Evolutionary conservation across 257 asterid genomes (phyloP), one percentile per base, ranked within the genome.

Genomic region (Nicotiana knightiana): DNA sequence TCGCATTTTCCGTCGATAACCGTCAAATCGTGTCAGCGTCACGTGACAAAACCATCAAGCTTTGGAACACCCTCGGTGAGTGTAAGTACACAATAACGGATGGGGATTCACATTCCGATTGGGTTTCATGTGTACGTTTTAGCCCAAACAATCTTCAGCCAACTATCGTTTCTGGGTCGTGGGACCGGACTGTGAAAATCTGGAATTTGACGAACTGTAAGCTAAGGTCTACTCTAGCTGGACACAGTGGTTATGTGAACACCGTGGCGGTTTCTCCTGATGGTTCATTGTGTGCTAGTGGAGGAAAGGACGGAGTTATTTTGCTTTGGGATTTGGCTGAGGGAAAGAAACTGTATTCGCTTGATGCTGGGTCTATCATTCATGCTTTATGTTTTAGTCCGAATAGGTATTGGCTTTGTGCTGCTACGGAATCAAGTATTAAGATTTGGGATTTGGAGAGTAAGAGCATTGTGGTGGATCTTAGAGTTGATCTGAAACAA

Each of bases 361-460:
- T 79, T 39, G 66, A 84, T n/a, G 83, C 82, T n/a, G 51, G 82
- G 1, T 77, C 85, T 2, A 51, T 65, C 26, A 76, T 83, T 28
- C 85, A 83, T 53, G 21, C 85, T 2, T 59, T 83, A 7, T 83
- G 85, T 12, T 83, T 83, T 71, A 83, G 82, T 51, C 82, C 85
- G 0, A 83, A 83, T 18, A 82, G 81, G 67, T 82, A 73, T 68
- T 82, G 85, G 85, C 79, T 83, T 6, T 83, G 82, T 65, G 85
- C 79, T 3, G 85, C 85, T 0, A 92, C 97, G 0, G 95, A 92
- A 87, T 28, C 89, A 5, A 79, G 94, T 18, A 93, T 93, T 67
- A 92, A 88, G 93, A 87, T 93, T 58, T 93, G 98, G 97, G 97
- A 92, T 86, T 86, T 90, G 88, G 96, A 92, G 92, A 93, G 94